phyloP scores from a whole-genome alignment of 1,284 basidiomycete species.

The Sutorius eximius region DNA sequence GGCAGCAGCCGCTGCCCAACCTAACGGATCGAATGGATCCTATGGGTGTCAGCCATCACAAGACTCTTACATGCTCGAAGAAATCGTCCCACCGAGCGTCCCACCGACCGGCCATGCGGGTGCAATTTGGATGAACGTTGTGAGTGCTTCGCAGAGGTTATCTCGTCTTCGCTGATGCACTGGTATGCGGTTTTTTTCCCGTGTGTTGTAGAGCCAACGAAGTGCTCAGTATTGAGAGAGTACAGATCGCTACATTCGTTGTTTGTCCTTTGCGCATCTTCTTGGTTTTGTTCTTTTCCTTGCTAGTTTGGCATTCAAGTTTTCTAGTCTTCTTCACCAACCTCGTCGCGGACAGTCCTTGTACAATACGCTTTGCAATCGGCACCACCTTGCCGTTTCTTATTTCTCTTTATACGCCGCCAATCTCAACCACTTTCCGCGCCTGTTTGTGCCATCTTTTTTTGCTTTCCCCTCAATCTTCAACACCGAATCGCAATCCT shows the following conservation, averaged over 20 bases:
- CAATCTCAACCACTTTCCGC: constrained; percentile 4
- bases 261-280: background rate
- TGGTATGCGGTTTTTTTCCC: constrained; percentile 5
- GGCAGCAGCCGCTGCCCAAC: constrained; percentile 53
- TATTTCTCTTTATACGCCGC: constrained; percentile 38
- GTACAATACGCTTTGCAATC: constrained; percentile 28
- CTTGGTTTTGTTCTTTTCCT: constrained; percentile 2
- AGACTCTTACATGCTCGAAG: constrained; percentile 65
- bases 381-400: constrained; percentile 21
- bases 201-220: constrained; percentile 26
- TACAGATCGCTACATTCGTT: background rate
- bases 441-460: constrained; percentile 10
- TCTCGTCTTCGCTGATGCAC: constrained; percentile 36
- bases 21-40: constrained; percentile 38
- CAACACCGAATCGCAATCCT: constrained; percentile 1
- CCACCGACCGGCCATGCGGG: constrained; percentile 33
- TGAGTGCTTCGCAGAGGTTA: constrained; percentile 30
- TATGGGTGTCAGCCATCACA: constrained; percentile 55
- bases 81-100: constrained; percentile 45
- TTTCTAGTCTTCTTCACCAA: background rate
- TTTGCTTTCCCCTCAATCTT: background rate
- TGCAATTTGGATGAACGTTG: constrained; percentile 44
- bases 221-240: constrained; percentile 28
- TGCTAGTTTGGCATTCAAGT: constrained; percentile 1
- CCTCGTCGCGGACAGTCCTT: constrained; percentile 17